These are phyloP conservation scores for Venturia effusa DNA, from an alignment of 2,329 filamentous ascomycete genomes.

Conservation along the genomic window DNA sequence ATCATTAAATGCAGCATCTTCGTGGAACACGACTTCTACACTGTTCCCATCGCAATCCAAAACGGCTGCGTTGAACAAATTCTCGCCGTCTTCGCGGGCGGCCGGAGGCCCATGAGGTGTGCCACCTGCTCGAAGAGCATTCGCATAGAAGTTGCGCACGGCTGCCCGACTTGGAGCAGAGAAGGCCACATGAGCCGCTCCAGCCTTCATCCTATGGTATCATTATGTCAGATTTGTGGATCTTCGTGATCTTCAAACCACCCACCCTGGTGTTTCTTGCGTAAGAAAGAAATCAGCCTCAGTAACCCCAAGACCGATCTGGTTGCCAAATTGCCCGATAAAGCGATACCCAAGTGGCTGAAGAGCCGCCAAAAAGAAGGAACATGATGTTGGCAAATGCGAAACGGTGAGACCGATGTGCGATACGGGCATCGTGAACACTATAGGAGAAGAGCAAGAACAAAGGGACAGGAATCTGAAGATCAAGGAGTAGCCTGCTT, in stretches of 20 bases:
- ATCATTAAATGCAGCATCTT: conserved; percentile 28
- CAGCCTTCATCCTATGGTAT: conserved; percentile 32
- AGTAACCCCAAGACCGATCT: conserved; percentile 49
- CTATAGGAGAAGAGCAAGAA: neutral
- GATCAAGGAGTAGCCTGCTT: neutral
- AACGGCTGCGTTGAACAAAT: conserved; percentile 53
- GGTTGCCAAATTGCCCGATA: conserved; percentile 49
- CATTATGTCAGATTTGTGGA: neutral
- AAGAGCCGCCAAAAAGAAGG: conserved; percentile 71
- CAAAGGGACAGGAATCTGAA: neutral
- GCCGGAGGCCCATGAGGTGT: conserved; percentile 47
- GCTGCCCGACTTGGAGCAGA: conserved; percentile 54
- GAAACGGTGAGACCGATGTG: conserved; percentile 59
- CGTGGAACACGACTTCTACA: conserved; percentile 62
- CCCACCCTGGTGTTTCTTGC: conserved; percentile 48
- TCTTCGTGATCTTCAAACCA: conserved; percentile 6
- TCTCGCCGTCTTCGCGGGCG: conserved; percentile 39
- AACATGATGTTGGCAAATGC: conserved; percentile 67
- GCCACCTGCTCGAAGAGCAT: conserved; percentile 54
- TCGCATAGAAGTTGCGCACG: conserved; percentile 62
- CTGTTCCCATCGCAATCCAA: conserved; percentile 76
- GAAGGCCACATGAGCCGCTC: conserved; percentile 54
- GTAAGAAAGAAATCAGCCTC: conserved; percentile 54
- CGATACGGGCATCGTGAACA: conserved; percentile 45
- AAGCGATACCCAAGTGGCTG: conserved; percentile 70